Base-by-base conservation (phyloP, 2,329 filamentous ascomycete genomes). In the Periconia sp. region DNA sequence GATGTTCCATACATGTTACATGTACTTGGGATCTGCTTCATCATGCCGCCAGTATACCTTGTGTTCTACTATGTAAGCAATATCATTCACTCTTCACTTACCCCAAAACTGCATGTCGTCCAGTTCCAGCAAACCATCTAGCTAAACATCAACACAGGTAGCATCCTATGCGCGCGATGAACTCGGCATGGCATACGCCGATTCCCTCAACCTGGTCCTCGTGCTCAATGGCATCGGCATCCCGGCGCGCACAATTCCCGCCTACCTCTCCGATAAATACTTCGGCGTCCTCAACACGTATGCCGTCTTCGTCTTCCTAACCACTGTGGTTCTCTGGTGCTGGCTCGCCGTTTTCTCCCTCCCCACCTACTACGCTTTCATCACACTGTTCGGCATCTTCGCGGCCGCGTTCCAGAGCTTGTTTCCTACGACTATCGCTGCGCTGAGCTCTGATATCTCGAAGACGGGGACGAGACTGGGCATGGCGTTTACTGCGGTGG, bases 241-340 rank as follows among this genome's bases (percentile, higher is more conserved):
- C 15, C 71, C 81, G 1, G 75, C 78, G 30, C 82, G 84, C 3
- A 69, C 83, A 1, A 58, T 84, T 2, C 77, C 80, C 0, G 81
- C 81, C n/a, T 77, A 76, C 55, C 56, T 86, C 14, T 82, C 82
- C 72, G 82, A 85, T 66, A 76, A 52, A 6, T 79, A 70, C 54
- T 69, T 78, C 17, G 87, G 88, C 0, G 77, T 82, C 0, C 68
- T 90, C 54, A 90, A 87, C 64, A 73, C 85, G 37, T 77, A 88
- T 55, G 77, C 85, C 27, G 79, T 86, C 0, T 74, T 76, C 41
- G 71, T 77, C 13, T 54, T 79, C 11, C 56, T 72, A 7, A 77
- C 79, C 1, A 69, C 71, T 1, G 49, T 80, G 5, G 63, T 81
- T 18, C 61, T 78, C 1, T 82, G 82, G 54, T 76, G 74, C 59